These are phyloP conservation scores for Conringia planisiliqua DNA, from an alignment of 345 rosid species.

Conservation along the genomic window DNA sequence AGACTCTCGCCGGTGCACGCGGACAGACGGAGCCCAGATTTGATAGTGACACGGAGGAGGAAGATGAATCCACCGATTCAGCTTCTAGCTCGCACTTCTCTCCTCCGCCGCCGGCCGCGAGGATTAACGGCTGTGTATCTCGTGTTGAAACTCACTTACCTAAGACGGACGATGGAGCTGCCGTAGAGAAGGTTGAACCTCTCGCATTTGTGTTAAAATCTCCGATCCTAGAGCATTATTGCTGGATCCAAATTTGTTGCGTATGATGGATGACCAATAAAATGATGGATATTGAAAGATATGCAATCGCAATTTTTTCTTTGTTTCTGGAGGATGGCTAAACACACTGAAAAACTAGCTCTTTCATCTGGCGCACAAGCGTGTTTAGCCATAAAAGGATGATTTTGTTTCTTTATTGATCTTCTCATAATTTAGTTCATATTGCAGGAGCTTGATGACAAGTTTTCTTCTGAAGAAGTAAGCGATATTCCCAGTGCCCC, in stretches of 20 bases:
- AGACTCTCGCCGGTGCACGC: slow-evolving; percentile 41
- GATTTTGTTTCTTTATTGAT: slow-evolving; percentile 4
- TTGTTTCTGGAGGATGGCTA: background rate
- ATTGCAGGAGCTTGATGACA: slow-evolving; percentile 50
- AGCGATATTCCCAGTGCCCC: slow-evolving; percentile 88
- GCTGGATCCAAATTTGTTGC: background rate
- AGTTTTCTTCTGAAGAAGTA: slow-evolving; percentile 45
- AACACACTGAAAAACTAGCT: background rate
- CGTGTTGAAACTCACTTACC: slow-evolving; percentile 36
- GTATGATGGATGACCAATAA: background rate
- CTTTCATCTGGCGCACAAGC: background rate
- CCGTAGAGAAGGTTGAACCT: slow-evolving; percentile 47
- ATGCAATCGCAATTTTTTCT: background rate
- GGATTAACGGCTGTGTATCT: slow-evolving; percentile 46
- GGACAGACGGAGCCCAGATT: slow-evolving; percentile 37
- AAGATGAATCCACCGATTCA: slow-evolving; percentile 67
- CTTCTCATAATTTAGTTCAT: slow-evolving; percentile 6
- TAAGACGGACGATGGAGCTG: slow-evolving; percentile 5
- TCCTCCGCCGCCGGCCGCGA: slow-evolving; percentile 55
- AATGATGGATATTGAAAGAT: background rate
- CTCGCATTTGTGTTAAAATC: background rate
- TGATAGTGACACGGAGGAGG: slow-evolving; percentile 56
- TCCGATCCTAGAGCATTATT: background rate
- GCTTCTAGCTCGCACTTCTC: slow-evolving; percentile 78
- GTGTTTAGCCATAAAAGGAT: background rate